Conservation (phyloP, 1,284 basidiomycete genomes). For the Inonotus obliquus region DNA sequence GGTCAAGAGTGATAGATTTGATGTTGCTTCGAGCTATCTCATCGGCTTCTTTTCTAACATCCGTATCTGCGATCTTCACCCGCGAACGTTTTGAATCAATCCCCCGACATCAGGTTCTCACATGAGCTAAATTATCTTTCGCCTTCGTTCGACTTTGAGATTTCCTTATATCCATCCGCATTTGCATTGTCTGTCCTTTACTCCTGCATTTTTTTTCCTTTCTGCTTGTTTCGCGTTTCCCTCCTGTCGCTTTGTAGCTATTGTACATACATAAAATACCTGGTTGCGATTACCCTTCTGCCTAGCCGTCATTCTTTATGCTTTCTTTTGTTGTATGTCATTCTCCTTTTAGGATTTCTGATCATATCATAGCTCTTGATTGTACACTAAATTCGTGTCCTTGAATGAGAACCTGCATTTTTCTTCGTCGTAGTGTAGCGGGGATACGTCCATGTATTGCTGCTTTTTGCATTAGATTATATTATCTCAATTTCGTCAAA, state of each 20-base stretch:
- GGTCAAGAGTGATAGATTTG: slow-evolving; percentile 49
- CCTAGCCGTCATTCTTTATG: no score
- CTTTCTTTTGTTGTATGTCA: no score
- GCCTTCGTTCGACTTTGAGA: background rate
- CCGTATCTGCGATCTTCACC: background rate
- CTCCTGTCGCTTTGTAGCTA: no score
- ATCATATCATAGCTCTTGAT: background rate
- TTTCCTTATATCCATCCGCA: background rate
- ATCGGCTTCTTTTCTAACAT: background rate
- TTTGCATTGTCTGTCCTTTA: no score
- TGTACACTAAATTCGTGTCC: background rate
- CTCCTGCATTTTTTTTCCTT: background rate
- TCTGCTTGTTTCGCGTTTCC: background rate
- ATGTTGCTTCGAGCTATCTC: background rate
- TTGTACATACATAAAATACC: no score
- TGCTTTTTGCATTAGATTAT: no score
- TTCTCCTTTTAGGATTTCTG: background rate
- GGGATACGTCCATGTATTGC: no score
- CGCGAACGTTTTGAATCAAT: background rate
- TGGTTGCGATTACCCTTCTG: no score
- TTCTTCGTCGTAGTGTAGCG: no score
- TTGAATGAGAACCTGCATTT: background rate
- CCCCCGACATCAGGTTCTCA: background rate
- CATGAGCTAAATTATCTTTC: background rate
- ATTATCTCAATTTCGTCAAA: background rate